Evolutionary conservation across 2,329 filamentous ascomycete genomes (phyloP), one percentile per base, ranked within the genome.

Genomic region (Coniochaeta prunicola): DNA sequence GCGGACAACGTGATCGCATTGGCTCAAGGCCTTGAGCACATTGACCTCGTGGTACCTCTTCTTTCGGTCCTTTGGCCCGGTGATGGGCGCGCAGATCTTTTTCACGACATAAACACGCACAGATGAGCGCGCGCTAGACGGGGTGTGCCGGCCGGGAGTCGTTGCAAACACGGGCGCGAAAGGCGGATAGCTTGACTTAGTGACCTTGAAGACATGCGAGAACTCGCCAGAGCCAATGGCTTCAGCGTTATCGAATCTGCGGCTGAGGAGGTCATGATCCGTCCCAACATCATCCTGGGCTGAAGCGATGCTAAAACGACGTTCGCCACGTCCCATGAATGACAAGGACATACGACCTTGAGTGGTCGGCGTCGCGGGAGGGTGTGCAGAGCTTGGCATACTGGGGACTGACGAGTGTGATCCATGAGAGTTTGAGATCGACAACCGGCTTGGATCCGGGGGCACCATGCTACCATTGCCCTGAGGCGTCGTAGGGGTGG

Each of bases 211-310:
- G 0, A 99, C 94, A 59, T 89, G 85, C 0, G 94, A 97, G 69
- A 99, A 99, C 70, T 97, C 93, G 59, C 94, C 94, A 60, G 87
- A 87, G 54, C 93, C 93, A 64, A 93, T 82, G 60, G 87, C 80
- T 65, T 91, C 89, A 13, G 96, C 88, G 61, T 88, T 89, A 58
- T 88, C 85, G 69, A 99, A 99, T 58, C 89, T 85, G 3, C 85
- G 82, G 13, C 84, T 84, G 57, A 97, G 76, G 57, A 83, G 84
- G 24, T 85, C 53, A 28, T 55, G 21, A n/a, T 55, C 53, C 15
- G 53, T 34, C 53, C 36, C 53, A 6, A 83, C 4, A 87, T 89
- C 48, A 89, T 86, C 65, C 87, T 85, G 59, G 83, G 76, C 60
- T 79, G 80, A 61, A 70, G 65, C 26, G 58, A 71, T 70, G 58